Evolutionary conservation across 257 asterid genomes (phyloP), one percentile per base, ranked within the genome.

Genomic region (Primulina eburnea): DNA sequence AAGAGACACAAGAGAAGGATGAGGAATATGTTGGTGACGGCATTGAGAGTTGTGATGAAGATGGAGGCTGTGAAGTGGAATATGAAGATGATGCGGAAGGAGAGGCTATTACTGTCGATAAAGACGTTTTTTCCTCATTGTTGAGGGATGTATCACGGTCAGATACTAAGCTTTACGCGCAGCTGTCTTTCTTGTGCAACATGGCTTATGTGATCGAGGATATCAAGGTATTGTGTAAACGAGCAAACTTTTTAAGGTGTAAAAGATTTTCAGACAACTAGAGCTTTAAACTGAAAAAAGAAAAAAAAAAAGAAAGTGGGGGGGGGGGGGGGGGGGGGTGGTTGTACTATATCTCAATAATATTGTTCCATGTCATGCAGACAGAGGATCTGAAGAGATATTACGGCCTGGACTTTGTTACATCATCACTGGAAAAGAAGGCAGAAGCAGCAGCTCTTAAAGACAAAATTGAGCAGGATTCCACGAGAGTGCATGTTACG

Each of bases 111-210:
- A 20, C 18, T 21, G 64, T 88, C 14, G 92, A 92, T 43, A 62
- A 66, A 21, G 86, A 84, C 40, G 47, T 73, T 7, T 90, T 92
- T 79, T 75, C 86, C 18, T 64, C 78, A 6, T 56, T 92, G 77
- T 73, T 92, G 62, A 63, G 76, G 17, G 70, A 69, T 4, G 92
- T 88, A 28, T 78, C 95, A 2, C 83, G 91, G 89, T 85, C 96
- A 7, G 93, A 92, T 56, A 74, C 89, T n/a, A 88, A 78, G 86
- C 82, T 73, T 38, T 88, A 88, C 76, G 78, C 97, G 10, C 86
- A 78, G 78, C 67, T 92, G 60, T 96, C 97, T 37, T 90, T 88
- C 86, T 70, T 92, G 75, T 84, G 95, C 81, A 88, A 90, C 93
- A 82, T 88, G 90, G 98, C 97, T 3, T 92, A 92, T 64, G 90